Base-by-base conservation (phyloP, 2,329 filamentous ascomycete genomes). In the Sporothrix globosa region DNA sequence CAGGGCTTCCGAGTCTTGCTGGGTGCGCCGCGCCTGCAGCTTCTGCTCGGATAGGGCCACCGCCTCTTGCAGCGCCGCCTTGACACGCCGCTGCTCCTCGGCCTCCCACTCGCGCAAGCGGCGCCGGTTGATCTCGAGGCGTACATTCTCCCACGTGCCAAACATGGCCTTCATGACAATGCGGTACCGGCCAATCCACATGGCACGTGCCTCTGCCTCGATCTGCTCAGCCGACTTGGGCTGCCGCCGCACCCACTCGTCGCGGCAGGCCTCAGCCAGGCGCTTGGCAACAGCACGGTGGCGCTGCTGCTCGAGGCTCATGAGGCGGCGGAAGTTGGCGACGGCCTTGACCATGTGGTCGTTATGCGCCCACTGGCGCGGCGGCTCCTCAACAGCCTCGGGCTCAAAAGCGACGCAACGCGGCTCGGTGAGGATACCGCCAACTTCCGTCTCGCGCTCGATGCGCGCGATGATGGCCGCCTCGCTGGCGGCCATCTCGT, bases 341-440 rank as follows among this genome's bases (percentile, higher is more conserved):
- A 91, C 90, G 72, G 97, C 94, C 61, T 90, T 90, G 60, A 91
- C 84, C 68, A 98, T 85, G 77, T 98, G 92, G 76, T 98, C 94
- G 77, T 88, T 87, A 75, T 96, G 93, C n/a, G 91, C 89, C 83
- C 92, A 98, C 76, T 96, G 92, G 68, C 87, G 85, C 0, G 88
- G 87, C 0, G 92, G 92, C 75, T 96, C 91, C 70, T 92, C 89
- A 72, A 82, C 83, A 14, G 88, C 83, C 73, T 96, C 92, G 0
- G 92, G 91, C 21, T 89, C 85, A 75, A 92, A 96, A 30, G 90
- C 81, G 2, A 89, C 90, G 77, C 92, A 95, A 72, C 86, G 84
- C 72, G 89, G 88, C 69, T 85, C 82, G 67, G 91, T 93, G 39
- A 97, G 83, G 4, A 93, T 78, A 2, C 93, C 92, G 19, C 93